Base-by-base conservation (phyloP, 495 filamentous ascomycete genomes). In the Lichenothelia convexa region DNA sequence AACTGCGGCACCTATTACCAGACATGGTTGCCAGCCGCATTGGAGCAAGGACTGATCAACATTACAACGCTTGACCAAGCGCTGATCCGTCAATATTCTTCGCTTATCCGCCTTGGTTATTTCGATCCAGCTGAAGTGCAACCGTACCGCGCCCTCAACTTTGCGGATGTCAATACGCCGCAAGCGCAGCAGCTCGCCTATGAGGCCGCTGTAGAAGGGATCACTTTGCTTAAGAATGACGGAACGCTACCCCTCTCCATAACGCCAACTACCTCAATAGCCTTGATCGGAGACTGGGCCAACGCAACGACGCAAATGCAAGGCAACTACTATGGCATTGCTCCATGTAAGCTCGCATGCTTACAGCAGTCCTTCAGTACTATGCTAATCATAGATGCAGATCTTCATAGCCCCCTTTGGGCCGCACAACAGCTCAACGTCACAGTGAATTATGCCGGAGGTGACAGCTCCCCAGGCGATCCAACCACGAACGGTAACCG, bases 171-270 rank as follows among this genome's bases (percentile, higher is more conserved):
- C 21, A 49, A 61, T 2, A 58, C 55, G 0, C 61, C 63, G 3
- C 50, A 65, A 24, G 60, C 68, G 0, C 60, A 68, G 53, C 56
- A 65, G 12, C 61, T 78, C 13, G 65, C 73, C 0, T 61, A 70
- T 32, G 57, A 64, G 40, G 72, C 73, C 0, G 72, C 73, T 0
- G 63, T 65, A 3, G 63, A 71, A 42, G 67, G 73, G 0, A 65
- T 71, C 18, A 64, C 68, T 5, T 54, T 78, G 3, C 56, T 76
- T 5, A 75, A 77, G 57, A 78, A 78, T 38, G 65, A 72, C 19
- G 68, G 60, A 17, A 54, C 54, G 9, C 48, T 77, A 2, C 73
- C 72, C 0, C 49, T 73, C 2, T 52, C 57, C 0, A 41, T 53
- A 11, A 44, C 51, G 3, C 48, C 47, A 4, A 45, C 47, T 12